These are phyloP conservation scores for Ascosphaera apis DNA, from an alignment of 2,329 filamentous ascomycete species.

Conservation along the genomic window DNA sequence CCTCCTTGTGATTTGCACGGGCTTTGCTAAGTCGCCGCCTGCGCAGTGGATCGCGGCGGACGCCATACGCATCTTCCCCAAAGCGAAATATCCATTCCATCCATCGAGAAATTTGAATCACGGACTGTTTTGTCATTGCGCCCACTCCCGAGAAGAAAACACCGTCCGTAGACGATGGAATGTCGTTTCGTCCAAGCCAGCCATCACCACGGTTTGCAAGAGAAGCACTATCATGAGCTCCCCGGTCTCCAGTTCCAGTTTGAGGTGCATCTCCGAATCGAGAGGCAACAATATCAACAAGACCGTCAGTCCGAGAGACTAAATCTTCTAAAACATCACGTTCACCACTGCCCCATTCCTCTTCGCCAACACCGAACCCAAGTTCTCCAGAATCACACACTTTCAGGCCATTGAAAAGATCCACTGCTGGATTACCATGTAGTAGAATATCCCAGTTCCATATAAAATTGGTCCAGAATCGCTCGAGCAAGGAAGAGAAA, in stretches of 20 bases:
- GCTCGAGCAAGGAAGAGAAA: slow-evolving; percentile 49
- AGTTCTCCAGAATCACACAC: slow-evolving; percentile 76
- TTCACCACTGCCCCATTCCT: slow-evolving; percentile 83
- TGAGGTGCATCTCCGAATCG: slow-evolving; percentile 45
- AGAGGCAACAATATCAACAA: slow-evolving; percentile 72
- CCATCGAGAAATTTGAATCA: slow-evolving; percentile 59
- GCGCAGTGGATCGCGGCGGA: slow-evolving; percentile 48
- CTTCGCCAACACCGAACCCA: slow-evolving; percentile 83
- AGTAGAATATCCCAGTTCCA: slow-evolving; percentile 66
- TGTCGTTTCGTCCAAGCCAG: slow-evolving; percentile 54
- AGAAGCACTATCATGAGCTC: slow-evolving; percentile 5
- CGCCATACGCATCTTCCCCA: slow-evolving; percentile 65
- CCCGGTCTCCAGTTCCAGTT: slow-evolving; percentile 8
- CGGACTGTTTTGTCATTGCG: slow-evolving; percentile 43
- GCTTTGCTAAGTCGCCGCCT: slow-evolving; percentile 10
- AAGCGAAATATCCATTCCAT: slow-evolving; percentile 70
- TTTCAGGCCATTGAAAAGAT: slow-evolving; percentile 64
- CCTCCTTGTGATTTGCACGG: neutral
- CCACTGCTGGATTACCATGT: slow-evolving; percentile 65
- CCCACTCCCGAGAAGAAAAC: slow-evolving; percentile 69
- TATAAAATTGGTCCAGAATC: slow-evolving; percentile 56
- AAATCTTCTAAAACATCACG: slow-evolving; percentile 84
- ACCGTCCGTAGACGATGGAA: slow-evolving; percentile 52
- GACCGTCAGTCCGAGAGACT: slow-evolving; percentile 51
- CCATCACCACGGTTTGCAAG: slow-evolving; percentile 11